Conservation (phyloP, 139 green algal genomes). For the Parachlorella kessleri region DNA sequence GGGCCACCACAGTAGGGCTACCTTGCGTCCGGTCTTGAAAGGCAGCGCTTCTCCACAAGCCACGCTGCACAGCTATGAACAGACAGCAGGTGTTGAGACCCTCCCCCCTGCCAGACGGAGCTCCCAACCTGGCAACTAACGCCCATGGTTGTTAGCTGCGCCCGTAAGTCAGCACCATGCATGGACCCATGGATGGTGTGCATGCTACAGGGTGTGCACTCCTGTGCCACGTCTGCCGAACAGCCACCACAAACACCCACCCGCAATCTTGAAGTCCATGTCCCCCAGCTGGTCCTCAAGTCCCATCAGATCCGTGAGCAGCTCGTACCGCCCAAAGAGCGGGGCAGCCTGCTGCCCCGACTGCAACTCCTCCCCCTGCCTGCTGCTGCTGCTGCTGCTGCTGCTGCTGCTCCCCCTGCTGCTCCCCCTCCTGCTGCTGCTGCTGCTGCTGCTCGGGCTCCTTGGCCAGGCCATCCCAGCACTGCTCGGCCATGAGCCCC, state of each 20-base stretch:
- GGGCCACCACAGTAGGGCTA: no score
- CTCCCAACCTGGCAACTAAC: background rate
- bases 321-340: constrained; percentile 50
- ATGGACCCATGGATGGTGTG: no score
- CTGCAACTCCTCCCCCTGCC: background rate
- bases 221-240: no score
- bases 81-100: background rate
- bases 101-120: background rate
- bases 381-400: no score
- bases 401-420: no score
- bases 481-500: constrained; percentile 32
- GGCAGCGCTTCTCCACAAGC: no score
- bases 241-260: constrained; percentile 24
- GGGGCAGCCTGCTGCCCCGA: background rate
- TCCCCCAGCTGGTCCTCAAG: constrained; percentile 68
- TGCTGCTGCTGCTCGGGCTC: background rate
- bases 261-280: constrained; percentile 73
- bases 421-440: no score
- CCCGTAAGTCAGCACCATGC: no score
- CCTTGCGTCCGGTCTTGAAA: no score
- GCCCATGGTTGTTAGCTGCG: no score
- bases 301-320: constrained; percentile 54
- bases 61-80: background rate
- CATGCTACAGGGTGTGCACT: no score
- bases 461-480: constrained; percentile 11